Conservation (phyloP, 2,329 filamentous ascomycete species). For the Colletotrichum lentis region DNA sequence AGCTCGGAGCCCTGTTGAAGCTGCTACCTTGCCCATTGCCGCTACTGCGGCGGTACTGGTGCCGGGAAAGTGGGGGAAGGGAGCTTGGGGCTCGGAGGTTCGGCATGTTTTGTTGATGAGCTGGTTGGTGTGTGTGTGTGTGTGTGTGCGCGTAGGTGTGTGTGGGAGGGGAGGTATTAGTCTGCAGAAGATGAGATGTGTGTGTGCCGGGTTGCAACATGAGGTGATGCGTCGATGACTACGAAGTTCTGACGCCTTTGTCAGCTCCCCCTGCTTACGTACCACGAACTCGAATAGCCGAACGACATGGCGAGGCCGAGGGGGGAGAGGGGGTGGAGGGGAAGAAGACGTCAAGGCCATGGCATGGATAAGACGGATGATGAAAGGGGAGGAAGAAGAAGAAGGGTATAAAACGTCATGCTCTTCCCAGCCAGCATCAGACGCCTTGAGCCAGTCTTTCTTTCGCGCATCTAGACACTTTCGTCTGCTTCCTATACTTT, state of each 20-base stretch:
- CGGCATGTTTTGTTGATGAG: slow-evolving; percentile 27
- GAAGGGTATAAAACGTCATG: slow-evolving; percentile 19
- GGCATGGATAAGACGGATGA: slow-evolving; percentile 16
- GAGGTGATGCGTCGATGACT: slow-evolving; percentile 36
- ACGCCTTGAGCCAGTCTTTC: background rate
- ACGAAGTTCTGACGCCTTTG: slow-evolving; percentile 15
- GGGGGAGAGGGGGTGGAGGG: slow-evolving; percentile 31
- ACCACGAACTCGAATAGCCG: slow-evolving; percentile 7
- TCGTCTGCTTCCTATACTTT: background rate
- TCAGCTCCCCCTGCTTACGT: slow-evolving; percentile 27
- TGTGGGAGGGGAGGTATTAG: too few species aligned
- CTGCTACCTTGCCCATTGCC: slow-evolving; percentile 23
- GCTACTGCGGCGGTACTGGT: slow-evolving; percentile 20
- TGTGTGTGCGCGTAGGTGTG: too few species aligned
- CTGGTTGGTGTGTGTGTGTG: background rate
- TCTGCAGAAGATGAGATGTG: background rate
- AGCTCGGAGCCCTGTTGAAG: slow-evolving; percentile 11
- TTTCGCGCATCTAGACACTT: background rate
- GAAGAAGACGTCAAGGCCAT: slow-evolving; percentile 27
- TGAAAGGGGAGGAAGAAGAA: background rate
- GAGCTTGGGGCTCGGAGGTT: slow-evolving; percentile 33
- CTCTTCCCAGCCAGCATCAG: slow-evolving; percentile 9
- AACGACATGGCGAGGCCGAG: slow-evolving; percentile 26
- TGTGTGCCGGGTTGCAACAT: slow-evolving; percentile 21
- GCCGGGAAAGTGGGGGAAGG: slow-evolving; percentile 3